Evolutionary conservation across 1,284 basidiomycete species (phyloP).

Genomic region (Boletus smithii): DNA sequence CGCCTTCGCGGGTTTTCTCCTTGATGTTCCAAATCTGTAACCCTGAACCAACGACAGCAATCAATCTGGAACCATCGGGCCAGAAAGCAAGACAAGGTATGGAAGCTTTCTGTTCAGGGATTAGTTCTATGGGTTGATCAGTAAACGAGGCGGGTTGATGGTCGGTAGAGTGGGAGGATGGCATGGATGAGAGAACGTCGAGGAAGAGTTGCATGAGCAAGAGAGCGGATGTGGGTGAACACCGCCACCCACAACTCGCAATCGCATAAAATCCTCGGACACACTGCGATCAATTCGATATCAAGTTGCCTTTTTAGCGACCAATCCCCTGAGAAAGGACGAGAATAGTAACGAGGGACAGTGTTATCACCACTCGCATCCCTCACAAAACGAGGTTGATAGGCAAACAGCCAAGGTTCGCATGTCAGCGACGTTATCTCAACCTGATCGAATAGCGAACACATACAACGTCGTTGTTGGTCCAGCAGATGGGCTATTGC

Average conservation of each 20-base stretch:
- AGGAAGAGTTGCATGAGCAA: conserved; percentile 6
- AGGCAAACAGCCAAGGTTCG: too few species aligned
- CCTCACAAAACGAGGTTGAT: not conserved
- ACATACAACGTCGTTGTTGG: not conserved
- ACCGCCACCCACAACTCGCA: conserved; percentile 15
- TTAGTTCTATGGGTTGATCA: conserved; percentile 17
- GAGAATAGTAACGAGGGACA: not conserved
- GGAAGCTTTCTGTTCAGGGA: conserved; percentile 21
- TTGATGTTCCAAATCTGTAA: conserved; percentile 27
- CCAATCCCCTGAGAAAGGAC: not conserved
- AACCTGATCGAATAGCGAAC: too few species aligned
- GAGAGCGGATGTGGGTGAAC: not conserved
- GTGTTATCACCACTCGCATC: too few species aligned
- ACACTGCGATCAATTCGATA: not conserved
- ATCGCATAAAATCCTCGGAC: conserved; percentile 17
- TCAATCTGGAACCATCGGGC: conserved; percentile 28
- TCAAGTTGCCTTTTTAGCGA: not conserved
- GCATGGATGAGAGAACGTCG: conserved; percentile 14
- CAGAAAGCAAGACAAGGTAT: conserved; percentile 25
- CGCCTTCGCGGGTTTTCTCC: conserved; percentile 21
- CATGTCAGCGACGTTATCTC: too few species aligned
- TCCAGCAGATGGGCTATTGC: not conserved
- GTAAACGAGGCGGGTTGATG: not conserved
- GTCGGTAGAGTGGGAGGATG: conserved; percentile 7
- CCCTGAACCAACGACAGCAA: conserved; percentile 28